phyloP scores from a whole-genome alignment of 805 yeast species.

The Millerago galiae region DNA sequence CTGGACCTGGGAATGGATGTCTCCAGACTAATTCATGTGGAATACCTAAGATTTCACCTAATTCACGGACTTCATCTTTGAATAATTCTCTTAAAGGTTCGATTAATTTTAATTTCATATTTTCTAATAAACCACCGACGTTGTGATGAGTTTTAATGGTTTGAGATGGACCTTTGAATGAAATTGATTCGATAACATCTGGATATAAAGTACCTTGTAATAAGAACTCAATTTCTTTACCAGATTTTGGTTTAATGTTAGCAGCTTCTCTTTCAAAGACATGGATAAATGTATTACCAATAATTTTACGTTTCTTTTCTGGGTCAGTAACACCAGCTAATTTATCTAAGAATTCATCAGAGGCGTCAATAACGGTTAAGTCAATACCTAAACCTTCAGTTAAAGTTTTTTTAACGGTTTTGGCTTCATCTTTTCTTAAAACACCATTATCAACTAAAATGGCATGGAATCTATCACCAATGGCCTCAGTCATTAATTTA shows the following conservation, averaged over 20 bases:
- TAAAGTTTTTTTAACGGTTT: constrained; percentile 78
- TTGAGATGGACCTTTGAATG: constrained; percentile 99
- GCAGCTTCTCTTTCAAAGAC: constrained; percentile 96
- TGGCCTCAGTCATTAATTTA: constrained; percentile 95
- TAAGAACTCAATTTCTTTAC: constrained; percentile 84
- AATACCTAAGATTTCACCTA: constrained; percentile 91
- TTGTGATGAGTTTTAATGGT: constrained; percentile 99
- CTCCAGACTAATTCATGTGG: constrained; percentile 98
- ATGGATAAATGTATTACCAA: constrained; percentile 95
- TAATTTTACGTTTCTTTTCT: constrained; percentile 97
- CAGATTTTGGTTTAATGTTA: constrained; percentile 81
- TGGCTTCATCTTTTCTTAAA: constrained; percentile 91
- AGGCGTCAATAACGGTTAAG: constrained; percentile 89
- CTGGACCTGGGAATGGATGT: constrained; percentile 99
- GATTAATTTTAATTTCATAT: constrained; percentile 96
- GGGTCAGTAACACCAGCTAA: constrained; percentile 96
- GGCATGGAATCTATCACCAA: constrained; percentile 98
- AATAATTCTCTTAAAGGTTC: constrained; percentile 98
- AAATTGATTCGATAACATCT: constrained; percentile 96
- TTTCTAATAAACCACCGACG: constrained; percentile 95
- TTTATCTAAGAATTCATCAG: constrained; percentile 79
- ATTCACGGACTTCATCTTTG: constrained; percentile 96
- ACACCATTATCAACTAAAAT: constrained; percentile 97
- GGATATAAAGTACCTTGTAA: constrained; percentile 98
- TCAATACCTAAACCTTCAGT: constrained; percentile 93